These are phyloP conservation scores for Colletotrichum trifolii DNA, from an alignment of 2,329 filamentous ascomycete genomes.

Conservation along the genomic window DNA sequence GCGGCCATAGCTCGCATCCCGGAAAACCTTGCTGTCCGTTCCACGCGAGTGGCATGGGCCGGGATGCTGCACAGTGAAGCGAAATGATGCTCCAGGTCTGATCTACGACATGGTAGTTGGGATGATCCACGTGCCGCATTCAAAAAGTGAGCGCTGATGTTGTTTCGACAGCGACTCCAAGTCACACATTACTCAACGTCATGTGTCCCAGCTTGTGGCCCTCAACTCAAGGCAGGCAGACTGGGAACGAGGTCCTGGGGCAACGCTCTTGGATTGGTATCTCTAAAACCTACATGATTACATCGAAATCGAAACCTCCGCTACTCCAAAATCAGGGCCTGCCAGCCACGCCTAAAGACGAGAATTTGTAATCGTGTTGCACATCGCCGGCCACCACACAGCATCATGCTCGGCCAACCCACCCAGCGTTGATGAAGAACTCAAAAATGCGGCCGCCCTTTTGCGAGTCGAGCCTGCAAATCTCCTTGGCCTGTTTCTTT, in stretches of 20 bases:
- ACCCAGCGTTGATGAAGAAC: conserved; percentile 92
- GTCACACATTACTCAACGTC: too few species aligned
- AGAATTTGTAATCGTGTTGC: neutral
- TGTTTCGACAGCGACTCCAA: too few species aligned
- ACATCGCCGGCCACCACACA: neutral
- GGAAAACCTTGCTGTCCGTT: neutral
- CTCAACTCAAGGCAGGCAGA: neutral
- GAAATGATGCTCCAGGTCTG: neutral
- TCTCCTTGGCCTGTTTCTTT: conserved; percentile 91
- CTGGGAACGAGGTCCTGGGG: neutral
- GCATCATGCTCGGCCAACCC: conserved; percentile 82
- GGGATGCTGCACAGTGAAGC: too few species aligned
- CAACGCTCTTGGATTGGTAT: conserved; percentile 26
- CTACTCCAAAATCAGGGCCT: conserved; percentile 15
- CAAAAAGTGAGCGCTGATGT: too few species aligned
- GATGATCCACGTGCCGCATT: neutral
- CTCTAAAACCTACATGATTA: conserved; percentile 16
- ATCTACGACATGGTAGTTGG: neutral
- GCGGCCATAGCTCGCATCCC: conserved; percentile 1
- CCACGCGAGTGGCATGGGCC: neutral
- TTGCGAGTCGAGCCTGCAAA: conserved; percentile 84
- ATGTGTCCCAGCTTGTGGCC: too few species aligned
- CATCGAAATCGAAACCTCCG: neutral
- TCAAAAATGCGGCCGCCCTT: conserved; percentile 92
- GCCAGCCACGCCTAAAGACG: neutral